Base-by-base conservation (phyloP, 2,329 filamentous ascomycete genomes). In the Trichoderma polysporum region DNA sequence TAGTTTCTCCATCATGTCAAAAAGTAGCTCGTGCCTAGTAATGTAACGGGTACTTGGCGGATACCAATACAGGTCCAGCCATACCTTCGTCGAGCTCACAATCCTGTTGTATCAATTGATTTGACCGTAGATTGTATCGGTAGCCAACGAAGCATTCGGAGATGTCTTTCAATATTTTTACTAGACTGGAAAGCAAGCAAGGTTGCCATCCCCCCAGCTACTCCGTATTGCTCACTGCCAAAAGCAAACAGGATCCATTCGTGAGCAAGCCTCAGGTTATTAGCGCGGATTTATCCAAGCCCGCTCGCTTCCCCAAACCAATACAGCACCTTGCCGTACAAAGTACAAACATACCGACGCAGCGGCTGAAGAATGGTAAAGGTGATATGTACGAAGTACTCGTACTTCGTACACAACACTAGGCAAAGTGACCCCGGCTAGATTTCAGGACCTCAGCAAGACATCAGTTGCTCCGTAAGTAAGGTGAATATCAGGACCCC, bases 1-100 rank as follows among this genome's bases (percentile, higher is more conserved):
- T 67, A 63, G 50, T 66, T 52, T 58, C 62, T 50, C 52, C 53
- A 57, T 65, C 62, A 39, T 39, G 52, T 66, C 62, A 57, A 66
- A 65, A 57, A 56, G 62, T 58, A 58, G 53, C 62, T 58, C 62
- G 62, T 66, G 39, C 53, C 52, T 64, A 35, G 50, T 9, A 64
- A 56, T 54, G 61, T 54, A 47, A 56, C 50, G 50, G 61, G 61
- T 56, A 64, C 61, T 41, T 54, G 25, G 31, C 15, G 27, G 45
- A 22, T 61, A 41, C 27, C 33, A 29, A 45, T n/a, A 31, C 25
- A n/a, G 60, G 29, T 27, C 50, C 39, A 56, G 19, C 19, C 25
- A 35, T 33, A n/a, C 33, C 13, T 41, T 15, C 19, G 37, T 41
- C 15, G 35, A 63, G 50, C 50, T 45, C 17, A n/a, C 35, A 15